Evolutionary conservation across 2,329 filamentous ascomycete species (phyloP), one percentile per base, ranked within the genome.

Genomic region (Chrysoporthe cubensis): DNA sequence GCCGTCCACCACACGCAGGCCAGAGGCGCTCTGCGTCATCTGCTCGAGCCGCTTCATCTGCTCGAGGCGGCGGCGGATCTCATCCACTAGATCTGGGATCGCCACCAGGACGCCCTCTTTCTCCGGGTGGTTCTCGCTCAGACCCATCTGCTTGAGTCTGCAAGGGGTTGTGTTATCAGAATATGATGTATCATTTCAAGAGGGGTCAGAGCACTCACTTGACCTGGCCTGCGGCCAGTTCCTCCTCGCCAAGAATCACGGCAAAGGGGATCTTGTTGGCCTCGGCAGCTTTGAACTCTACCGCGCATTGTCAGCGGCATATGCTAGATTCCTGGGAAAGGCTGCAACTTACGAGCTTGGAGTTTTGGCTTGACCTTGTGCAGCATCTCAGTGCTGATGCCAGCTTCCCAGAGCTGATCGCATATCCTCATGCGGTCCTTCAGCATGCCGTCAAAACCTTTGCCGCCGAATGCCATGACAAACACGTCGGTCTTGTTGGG

Each of bases 401-500:
- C 94, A 8, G 91, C 93, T 73, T 93, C 89, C 93, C 95, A 96
- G 62, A 98, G 83, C 71, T 84, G 84, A 72, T 88, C 86, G 68
- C 90, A 90, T 48, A 98, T 86, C 37, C 88, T 83, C 88, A 97
- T 94, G 72, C 95, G 91, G 83, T 97, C 91, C 72, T 89, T 88
- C 65, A 97, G 81, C 71, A 96, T 83, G 58, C 93, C 93, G 18
- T 86, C 90, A 78, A 94, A 95, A 26, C 90, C 91, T 80, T 94
- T 95, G 64, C 92, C 91, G 65, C 93, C 94, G 75, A 97, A 94
- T 0, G 94, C 94, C 94, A 98, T 98, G 75, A 98, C 91, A 79
- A 89, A 97, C 58, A 94, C 94, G 76, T 98, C 94, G 2, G 94
- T 90, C 73, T 96, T 91, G 75, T 90, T 93, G 71, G 63, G 59